phyloP scores from a whole-genome alignment of 1,284 basidiomycete species.

The Paramarasmius palmivorus region DNA sequence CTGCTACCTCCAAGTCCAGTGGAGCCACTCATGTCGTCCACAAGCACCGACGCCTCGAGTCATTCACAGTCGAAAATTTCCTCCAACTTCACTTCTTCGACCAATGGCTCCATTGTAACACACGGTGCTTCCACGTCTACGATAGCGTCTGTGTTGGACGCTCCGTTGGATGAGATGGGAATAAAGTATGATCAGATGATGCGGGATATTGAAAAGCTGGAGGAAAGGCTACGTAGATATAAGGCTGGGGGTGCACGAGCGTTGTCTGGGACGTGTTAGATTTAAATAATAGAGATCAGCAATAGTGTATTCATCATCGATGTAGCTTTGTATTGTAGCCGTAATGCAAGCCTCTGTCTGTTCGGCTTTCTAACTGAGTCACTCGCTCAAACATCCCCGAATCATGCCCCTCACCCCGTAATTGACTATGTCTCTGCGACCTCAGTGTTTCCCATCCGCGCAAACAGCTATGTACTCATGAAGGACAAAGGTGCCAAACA shows the following conservation, averaged over 20 bases:
- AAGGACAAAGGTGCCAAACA: neutral
- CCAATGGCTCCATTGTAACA: neutral
- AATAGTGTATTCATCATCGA: no score
- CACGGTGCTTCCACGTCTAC: neutral
- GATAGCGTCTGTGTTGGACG: neutral
- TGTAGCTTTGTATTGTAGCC: no score
- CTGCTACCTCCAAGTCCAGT: neutral
- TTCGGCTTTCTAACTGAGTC: no score
- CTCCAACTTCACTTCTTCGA: neutral
- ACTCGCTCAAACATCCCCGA: no score
- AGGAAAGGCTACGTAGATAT: slow-evolving; percentile 7
- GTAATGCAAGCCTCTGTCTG: no score
- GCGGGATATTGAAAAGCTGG: slow-evolving; percentile 14
- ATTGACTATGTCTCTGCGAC: neutral
- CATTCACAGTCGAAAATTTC: neutral
- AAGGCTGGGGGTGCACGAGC: no score
- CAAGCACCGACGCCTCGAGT: neutral
- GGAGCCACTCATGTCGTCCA: neutral
- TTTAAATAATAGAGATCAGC: no score
- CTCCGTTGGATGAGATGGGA: slow-evolving; percentile 14
- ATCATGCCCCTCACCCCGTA: neutral
- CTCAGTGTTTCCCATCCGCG: neutral
- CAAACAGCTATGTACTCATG: neutral
- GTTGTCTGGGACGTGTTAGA: no score
- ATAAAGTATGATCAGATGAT: slow-evolving; percentile 15